phyloP scores from a whole-genome alignment of 2,329 filamentous ascomycete genomes.

The Aureobasidium sp. region DNA sequence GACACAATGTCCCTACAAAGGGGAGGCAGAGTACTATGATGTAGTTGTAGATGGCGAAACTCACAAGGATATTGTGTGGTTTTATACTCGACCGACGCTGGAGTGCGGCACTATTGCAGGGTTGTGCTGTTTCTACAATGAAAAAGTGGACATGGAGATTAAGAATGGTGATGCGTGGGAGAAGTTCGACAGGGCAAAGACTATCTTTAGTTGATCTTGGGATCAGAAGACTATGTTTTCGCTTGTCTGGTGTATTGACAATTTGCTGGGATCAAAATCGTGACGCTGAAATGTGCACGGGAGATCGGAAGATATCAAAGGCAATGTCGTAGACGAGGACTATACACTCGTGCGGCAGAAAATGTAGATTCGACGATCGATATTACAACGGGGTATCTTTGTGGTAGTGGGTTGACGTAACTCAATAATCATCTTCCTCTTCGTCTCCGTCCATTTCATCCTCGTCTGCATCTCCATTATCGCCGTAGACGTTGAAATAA shows the following conservation, averaged over 20 bases:
- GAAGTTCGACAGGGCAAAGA: conserved; percentile 26
- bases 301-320: too few relatives aligned
- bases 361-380: too few relatives aligned
- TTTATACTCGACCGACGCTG: conserved; percentile 50
- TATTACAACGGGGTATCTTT: not conserved
- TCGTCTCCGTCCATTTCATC: not conserved
- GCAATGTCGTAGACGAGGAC: too few relatives aligned
- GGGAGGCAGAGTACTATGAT: conserved; percentile 56
- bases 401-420: not conserved
- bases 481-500: conserved; percentile 6
- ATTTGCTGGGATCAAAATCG: too few relatives aligned
- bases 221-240: too few relatives aligned
- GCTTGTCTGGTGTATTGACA: too few relatives aligned
- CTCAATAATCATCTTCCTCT: not conserved
- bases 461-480: not conserved
- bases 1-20: conserved; percentile 63
- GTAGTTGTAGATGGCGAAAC: conserved; percentile 42
- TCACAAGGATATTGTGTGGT: conserved; percentile 54
- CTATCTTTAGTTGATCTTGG: conserved; percentile 22
- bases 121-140: conserved; percentile 56
- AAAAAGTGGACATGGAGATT: conserved; percentile 57
- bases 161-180: conserved; percentile 38
- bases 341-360: too few relatives aligned
- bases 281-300: too few relatives aligned
- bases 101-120: conserved; percentile 53